Evolutionary conservation across 78 protist genomes (phyloP).

Genomic region (Mastigamoeba balamuthi): DNA sequence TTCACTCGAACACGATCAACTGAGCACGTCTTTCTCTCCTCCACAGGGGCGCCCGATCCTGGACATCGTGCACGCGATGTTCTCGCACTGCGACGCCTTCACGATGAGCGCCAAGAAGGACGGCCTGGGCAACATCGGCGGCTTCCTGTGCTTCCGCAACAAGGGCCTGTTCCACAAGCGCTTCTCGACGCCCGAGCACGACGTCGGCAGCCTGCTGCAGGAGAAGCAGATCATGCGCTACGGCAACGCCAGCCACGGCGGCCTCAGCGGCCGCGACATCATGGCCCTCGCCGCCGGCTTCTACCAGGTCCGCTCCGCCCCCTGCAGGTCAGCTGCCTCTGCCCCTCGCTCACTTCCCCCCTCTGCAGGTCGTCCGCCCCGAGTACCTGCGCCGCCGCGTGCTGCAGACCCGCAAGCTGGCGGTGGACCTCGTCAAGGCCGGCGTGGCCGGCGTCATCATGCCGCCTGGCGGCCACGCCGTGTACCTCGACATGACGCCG

Average conservation of each 20-base stretch:
- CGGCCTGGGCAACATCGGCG: not conserved
- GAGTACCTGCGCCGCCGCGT: not conserved
- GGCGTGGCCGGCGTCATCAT: not conserved
- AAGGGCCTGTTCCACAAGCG: not conserved
- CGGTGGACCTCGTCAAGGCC: not conserved
- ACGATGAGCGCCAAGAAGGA: not conserved
- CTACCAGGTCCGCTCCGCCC: too few species aligned
- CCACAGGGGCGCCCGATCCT: too few species aligned
- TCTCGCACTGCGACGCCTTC: not conserved
- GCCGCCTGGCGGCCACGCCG: not conserved
- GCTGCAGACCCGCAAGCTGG: not conserved
- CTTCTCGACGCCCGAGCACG: not conserved
- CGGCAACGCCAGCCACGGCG: not conserved
- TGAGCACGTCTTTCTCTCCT: too few species aligned
- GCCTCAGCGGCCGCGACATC: not conserved
- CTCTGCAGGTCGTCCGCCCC: not conserved
- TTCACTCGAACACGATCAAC: too few species aligned
- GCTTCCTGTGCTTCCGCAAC: not conserved
- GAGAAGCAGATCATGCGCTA: not conserved
- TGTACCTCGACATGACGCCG: not conserved
- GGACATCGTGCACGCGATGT: not conserved
- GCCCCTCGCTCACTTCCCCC: too few species aligned
- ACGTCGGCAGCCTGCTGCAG: not conserved
- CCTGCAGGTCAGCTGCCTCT: too few species aligned
- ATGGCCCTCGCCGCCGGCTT: not conserved